These are phyloP conservation scores for Exophiala mesophila DNA, from an alignment of 2,329 filamentous ascomycete genomes.

Conservation along the genomic window DNA sequence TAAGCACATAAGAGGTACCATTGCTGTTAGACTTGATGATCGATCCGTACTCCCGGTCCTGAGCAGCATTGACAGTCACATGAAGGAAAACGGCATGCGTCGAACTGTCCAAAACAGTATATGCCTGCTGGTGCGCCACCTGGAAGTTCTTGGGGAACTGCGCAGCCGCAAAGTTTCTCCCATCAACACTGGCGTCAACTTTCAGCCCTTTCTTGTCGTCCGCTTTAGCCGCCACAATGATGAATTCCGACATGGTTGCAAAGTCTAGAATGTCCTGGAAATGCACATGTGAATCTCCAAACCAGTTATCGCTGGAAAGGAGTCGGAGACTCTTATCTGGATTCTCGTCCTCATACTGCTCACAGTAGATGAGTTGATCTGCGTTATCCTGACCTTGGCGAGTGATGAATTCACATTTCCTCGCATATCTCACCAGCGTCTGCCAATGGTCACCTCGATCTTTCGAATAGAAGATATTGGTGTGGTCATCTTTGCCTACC, in stretches of 20 bases:
- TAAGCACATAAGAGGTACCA: slow-evolving; percentile 88
- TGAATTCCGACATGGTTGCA: slow-evolving; percentile 94
- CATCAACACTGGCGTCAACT: slow-evolving; percentile 80
- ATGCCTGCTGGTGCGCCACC: slow-evolving; percentile 71
- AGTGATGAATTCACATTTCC: slow-evolving; percentile 84
- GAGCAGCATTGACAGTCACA: slow-evolving; percentile 67
- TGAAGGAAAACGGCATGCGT: slow-evolving; percentile 93
- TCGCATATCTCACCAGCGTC: slow-evolving; percentile 66
- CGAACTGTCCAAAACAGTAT: slow-evolving; percentile 91
- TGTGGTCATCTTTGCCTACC: slow-evolving; percentile 60
- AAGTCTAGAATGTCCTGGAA: slow-evolving; percentile 75
- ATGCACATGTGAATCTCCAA: slow-evolving; percentile 57
- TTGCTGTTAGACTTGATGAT: slow-evolving; percentile 99
- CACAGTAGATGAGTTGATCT: slow-evolving; percentile 59
- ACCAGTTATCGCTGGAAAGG: slow-evolving; percentile 73
- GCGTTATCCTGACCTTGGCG: slow-evolving; percentile 43
- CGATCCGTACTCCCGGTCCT: slow-evolving; percentile 68
- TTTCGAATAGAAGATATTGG: slow-evolving; percentile 68
- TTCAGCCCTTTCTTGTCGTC: slow-evolving; percentile 65
- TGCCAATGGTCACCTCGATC: slow-evolving; percentile 79
- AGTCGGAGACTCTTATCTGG: slow-evolving; percentile 62
- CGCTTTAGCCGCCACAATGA: slow-evolving; percentile 66
- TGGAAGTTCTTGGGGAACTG: slow-evolving; percentile 82
- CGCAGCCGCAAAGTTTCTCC: slow-evolving; percentile 72
- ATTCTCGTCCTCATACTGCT: slow-evolving; percentile 60